Percentiles rank a stretch among this genome's conserved stretches.
phyloP scores from a whole-genome alignment of 768 basidiomycete genomes.

The Pholiota conissans region DNA sequence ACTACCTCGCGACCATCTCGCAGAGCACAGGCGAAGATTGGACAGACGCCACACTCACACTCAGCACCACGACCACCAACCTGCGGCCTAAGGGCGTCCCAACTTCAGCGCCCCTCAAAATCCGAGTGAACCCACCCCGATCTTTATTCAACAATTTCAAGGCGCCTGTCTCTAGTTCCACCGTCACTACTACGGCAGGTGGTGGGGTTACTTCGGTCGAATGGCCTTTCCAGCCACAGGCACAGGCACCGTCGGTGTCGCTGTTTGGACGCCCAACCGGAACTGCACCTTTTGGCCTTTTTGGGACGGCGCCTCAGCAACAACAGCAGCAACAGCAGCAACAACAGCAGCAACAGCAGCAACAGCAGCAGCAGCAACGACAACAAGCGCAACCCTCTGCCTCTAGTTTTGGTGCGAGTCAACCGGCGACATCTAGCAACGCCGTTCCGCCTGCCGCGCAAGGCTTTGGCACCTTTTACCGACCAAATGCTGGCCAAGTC shows the following conservation, averaged over 20 bases:
- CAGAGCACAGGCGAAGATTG: conserved; percentile 67
- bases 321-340: conserved; percentile 7
- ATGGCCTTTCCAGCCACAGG: too few relatives aligned
- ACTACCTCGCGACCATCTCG: conserved; percentile 53
- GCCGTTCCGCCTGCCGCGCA: background rate
- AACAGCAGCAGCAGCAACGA: too few relatives aligned
- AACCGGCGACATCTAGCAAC: background rate
- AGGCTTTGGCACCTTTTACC: too few relatives aligned
- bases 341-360: conserved; percentile 19
- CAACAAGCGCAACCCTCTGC: too few relatives aligned
- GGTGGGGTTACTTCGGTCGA: too few relatives aligned
- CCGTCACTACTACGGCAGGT: too few relatives aligned
- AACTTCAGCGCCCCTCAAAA: conserved; percentile 29
- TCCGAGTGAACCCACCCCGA: too few relatives aligned
- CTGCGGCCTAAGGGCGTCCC: conserved; percentile 34
- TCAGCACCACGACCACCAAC: conserved; percentile 50
- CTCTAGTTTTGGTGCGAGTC: background rate
- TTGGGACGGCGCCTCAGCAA: conserved; percentile 3
- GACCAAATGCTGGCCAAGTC: too few relatives aligned
- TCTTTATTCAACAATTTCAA: background rate
- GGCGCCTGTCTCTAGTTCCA: too few relatives aligned
- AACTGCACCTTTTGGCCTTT: too few relatives aligned
- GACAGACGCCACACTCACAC: conserved; percentile 46
- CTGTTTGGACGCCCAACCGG: too few relatives aligned
- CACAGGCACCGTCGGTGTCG: too few relatives aligned